Percentiles rank a stretch among this genome's conserved stretches.
Conservation (phyloP, 1,139 yeast genomes). For the Hansenula lynferdii region DNA sequence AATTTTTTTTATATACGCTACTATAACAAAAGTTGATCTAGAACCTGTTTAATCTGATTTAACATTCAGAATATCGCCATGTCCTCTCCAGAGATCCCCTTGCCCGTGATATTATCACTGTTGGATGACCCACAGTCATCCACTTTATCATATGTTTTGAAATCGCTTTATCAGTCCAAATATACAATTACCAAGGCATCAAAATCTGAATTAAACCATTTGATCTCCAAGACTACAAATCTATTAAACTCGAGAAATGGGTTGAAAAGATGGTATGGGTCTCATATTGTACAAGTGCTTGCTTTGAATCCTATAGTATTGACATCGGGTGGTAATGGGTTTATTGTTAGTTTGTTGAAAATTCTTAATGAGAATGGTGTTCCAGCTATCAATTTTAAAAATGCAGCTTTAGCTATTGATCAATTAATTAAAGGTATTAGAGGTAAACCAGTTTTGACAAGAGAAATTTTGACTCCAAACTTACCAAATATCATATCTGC, state of each 20-base stretch:
- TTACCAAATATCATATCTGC: slow-evolving; percentile 57
- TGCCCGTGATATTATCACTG: slow-evolving; percentile 25
- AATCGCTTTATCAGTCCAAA: slow-evolving; percentile 24
- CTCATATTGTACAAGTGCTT: slow-evolving; percentile 47
- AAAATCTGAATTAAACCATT: slow-evolving; percentile 51
- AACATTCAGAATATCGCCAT: too few species aligned
- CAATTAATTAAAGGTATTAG: slow-evolving; percentile 51
- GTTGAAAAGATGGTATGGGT: slow-evolving; percentile 56
- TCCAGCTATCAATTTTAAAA: slow-evolving; percentile 33
- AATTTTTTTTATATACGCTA: too few species aligned
- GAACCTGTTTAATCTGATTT: too few species aligned
- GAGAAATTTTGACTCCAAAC: slow-evolving; percentile 82
- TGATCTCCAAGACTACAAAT: slow-evolving; percentile 51
- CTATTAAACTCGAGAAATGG: slow-evolving; percentile 46
- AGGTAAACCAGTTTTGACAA: slow-evolving; percentile 78
- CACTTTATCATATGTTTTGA: slow-evolving; percentile 28
- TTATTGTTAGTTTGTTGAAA: slow-evolving; percentile 53
- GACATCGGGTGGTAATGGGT: slow-evolving; percentile 53
- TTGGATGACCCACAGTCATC: slow-evolving; percentile 28
- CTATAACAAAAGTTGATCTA: too few species aligned
- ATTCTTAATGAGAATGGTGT: slow-evolving; percentile 36
- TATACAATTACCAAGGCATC: slow-evolving; percentile 35
- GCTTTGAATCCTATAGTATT: slow-evolving; percentile 48
- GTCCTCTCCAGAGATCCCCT: slow-evolving; percentile 24
- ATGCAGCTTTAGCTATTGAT: slow-evolving; percentile 45